phyloP scores from a whole-genome alignment of 352 stramenopile genomes.

The Pythium guiyangense region DNA sequence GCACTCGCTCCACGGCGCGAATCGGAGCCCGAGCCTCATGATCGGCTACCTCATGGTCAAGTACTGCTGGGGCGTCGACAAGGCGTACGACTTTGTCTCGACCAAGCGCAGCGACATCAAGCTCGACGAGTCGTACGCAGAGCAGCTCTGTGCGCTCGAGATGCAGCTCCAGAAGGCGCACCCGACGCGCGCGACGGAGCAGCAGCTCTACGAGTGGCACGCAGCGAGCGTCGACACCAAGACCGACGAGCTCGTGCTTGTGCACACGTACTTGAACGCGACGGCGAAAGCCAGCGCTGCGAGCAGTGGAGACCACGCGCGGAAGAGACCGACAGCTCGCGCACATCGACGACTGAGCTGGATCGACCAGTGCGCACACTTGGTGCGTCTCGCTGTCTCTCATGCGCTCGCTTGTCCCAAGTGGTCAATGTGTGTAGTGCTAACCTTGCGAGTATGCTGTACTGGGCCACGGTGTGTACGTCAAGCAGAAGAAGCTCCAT shows the following conservation, averaged over 20 bases:
- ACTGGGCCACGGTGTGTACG: background rate
- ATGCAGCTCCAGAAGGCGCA: conserved; percentile 53
- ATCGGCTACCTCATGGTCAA: conserved; percentile 91
- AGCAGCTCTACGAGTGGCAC: conserved; percentile 74
- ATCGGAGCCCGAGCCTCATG: conserved; percentile 80
- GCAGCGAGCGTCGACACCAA: conserved; percentile 31
- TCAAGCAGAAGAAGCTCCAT: conserved; percentile 46
- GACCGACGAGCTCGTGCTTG: conserved; percentile 66
- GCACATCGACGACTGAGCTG: conserved; percentile 39
- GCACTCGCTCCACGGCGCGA: conserved; percentile 81
- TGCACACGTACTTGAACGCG: conserved; percentile 77
- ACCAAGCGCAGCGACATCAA: conserved; percentile 87
- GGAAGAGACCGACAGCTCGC: conserved; percentile 17
- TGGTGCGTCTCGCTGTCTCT: conserved; percentile 28
- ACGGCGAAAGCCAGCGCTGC: conserved; percentile 15
- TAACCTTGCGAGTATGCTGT: background rate
- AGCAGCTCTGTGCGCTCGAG: conserved; percentile 69
- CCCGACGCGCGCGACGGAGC: conserved; percentile 34
- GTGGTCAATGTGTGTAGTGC: background rate
- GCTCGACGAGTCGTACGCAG: conserved; percentile 67
- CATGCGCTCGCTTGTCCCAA: background rate
- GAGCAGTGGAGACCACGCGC: conserved; percentile 9
- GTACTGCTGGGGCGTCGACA: conserved; percentile 91
- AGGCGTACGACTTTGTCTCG: conserved; percentile 88
- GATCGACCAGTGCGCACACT: conserved; percentile 63